Conservation (phyloP, 768 basidiomycete species). For the Gloeophyllum trabeum region DNA sequence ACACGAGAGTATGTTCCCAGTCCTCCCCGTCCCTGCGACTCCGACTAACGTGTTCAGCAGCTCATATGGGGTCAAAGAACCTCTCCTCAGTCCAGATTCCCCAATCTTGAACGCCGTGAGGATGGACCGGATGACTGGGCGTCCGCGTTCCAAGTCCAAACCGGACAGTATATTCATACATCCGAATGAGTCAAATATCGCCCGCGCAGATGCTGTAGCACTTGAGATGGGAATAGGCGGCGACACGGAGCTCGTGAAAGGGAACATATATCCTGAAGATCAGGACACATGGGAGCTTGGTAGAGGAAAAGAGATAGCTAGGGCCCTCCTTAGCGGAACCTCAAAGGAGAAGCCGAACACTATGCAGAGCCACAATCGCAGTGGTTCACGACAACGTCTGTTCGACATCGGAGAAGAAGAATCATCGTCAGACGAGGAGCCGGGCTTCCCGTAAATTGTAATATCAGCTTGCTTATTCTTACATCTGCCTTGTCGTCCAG, state of each 20-base stretch:
- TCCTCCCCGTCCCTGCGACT: background rate
- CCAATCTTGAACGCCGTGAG: background rate
- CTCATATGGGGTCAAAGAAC: slow-evolving; percentile 14
- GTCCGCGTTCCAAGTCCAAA: slow-evolving; percentile 39
- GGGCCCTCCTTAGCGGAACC: slow-evolving; percentile 29
- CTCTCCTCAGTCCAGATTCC: slow-evolving; percentile 10
- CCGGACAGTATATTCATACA: slow-evolving; percentile 53
- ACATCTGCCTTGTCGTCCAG: too few relatives aligned
- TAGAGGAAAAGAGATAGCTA: slow-evolving; percentile 36
- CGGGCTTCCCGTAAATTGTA: background rate
- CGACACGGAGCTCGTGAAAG: slow-evolving; percentile 35
- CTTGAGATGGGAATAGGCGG: slow-evolving; percentile 38
- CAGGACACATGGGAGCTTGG: slow-evolving; percentile 38
- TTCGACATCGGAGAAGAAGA: slow-evolving; percentile 8
- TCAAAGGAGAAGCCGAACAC: slow-evolving; percentile 1
- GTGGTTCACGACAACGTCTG: slow-evolving; percentile 3
- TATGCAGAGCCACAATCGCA: slow-evolving; percentile 1
- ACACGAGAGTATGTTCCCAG: slow-evolving; percentile 8
- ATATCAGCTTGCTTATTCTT: too few relatives aligned
- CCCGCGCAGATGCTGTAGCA: slow-evolving; percentile 54
- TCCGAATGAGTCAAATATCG: slow-evolving; percentile 49
- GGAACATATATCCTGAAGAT: slow-evolving; percentile 22
- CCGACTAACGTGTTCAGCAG: slow-evolving; percentile 4
- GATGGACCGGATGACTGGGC: slow-evolving; percentile 14
- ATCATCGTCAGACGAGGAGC: slow-evolving; percentile 8